Base-by-base conservation (phyloP, 139 green algal genomes). In the Gonium pectorale region DNA sequence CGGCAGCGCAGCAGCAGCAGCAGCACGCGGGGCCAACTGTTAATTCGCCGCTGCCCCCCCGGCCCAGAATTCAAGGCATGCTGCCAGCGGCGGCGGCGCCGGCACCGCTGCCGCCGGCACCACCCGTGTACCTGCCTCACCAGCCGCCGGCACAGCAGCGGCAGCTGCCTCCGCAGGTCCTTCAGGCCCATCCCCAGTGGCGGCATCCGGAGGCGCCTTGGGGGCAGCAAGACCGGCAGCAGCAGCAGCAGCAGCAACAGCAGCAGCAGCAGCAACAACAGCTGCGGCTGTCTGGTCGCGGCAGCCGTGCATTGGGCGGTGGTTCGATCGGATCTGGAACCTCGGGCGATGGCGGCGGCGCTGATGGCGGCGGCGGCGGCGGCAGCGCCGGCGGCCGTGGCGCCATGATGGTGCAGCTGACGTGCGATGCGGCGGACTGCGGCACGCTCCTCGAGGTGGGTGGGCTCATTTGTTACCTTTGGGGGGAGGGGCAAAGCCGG, bases 101-200 rank as follows among this genome's bases (percentile, higher is more conserved):
- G 13, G 13, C 62, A 69, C 31, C 62, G 9, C 31, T 38, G 31
- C 78, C 21, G 81, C 81, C 77, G 86, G 85, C 54, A 73, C 67
- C 54, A n/a, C n/a, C n/a, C n/a, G n/a, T 15, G 85, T 40, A 35
- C 49, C 67, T 62, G 41, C 81, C 64, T 29, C 44, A 71, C 21
- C 49, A 79, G 41, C 79, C 70, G 46, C 63, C 26, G 22, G 63
- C 66, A 8, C 63, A 68, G 35, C 38, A 37, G 29, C 37, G 59
- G 67, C 80, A 86, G 51, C 51, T 38, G 26, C n/a, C 69, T 35
- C 31, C 31, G 56, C 75, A 83, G 56, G 29, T 51, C 1, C 71
- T 64, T 11, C 71, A 62, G 37, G 33, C 43, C 11, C n/a, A 85
- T 37, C 35, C 69, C 35, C 54, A 54, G 46, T 11, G 11, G 46